A percentile compares a stretch with the other conserved stretches of the same genome.
phyloP scores from a whole-genome alignment of 75 land plant species.

The Selaginella moellendorffii region DNA sequence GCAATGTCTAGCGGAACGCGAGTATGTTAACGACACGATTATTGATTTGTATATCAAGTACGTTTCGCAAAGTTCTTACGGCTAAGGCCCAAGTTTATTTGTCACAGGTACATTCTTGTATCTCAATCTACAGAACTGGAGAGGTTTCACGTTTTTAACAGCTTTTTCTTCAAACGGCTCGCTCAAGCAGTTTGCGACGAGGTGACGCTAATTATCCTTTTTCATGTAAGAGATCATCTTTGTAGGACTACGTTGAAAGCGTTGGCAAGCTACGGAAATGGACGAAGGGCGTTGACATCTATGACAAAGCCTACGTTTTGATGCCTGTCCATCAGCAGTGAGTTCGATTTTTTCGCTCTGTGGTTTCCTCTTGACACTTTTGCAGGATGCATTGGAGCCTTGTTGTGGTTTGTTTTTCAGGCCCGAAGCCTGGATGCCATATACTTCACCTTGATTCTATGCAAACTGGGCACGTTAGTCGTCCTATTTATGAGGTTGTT shows the following conservation, averaged over 20 bases:
- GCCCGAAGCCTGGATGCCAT: neutral
- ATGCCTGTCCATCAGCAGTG: neutral
- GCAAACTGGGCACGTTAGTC: neutral
- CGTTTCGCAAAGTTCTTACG: neutral
- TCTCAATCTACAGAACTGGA: neutral
- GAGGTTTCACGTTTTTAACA: conserved; percentile 5
- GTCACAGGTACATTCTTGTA: neutral
- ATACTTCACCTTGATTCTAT: neutral
- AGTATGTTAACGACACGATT: neutral
- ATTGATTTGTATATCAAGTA: conserved; percentile 10
- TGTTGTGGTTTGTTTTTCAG: neutral
- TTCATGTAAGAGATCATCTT: neutral
- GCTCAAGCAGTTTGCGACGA: neutral
- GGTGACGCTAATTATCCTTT: neutral
- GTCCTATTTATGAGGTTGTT: neutral
- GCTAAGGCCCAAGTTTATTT: neutral
- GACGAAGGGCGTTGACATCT: neutral
- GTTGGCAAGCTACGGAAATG: neutral
- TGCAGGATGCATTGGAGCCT: neutral
- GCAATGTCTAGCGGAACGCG: neutral
- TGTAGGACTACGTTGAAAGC: neutral
- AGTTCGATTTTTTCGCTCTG: too few relatives aligned
- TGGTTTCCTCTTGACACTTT: neutral
- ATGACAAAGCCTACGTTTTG: neutral
- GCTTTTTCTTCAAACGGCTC: conserved; percentile 9